Conservation (phyloP, 139 green algal genomes). For the Asterochloris sp. region DNA sequence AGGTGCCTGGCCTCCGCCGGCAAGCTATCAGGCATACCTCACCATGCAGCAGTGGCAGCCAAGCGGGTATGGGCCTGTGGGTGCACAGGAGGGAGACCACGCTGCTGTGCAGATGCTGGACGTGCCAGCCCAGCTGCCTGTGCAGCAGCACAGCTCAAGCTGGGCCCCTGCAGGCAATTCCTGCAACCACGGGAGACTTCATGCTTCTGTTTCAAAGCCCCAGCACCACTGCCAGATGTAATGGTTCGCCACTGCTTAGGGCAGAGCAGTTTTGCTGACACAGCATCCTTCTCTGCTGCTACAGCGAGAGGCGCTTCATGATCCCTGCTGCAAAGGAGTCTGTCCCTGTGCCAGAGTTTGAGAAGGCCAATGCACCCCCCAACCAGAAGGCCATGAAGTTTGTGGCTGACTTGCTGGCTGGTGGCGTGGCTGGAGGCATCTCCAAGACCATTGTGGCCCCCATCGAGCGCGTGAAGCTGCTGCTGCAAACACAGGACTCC, state of each 20-base stretch:
- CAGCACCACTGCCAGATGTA: not conserved
- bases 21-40: no score
- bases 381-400: slow-evolving; percentile 45
- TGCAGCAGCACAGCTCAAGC: no score
- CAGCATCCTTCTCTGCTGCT: not conserved
- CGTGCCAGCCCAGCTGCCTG: no score
- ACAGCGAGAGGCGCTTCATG: slow-evolving; percentile 22
- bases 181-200: no score
- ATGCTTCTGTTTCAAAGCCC: not conserved
- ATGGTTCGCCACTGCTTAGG: no score
- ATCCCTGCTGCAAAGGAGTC: slow-evolving; percentile 22
- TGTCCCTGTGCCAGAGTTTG: not conserved
- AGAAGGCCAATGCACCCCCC: slow-evolving; percentile 1
- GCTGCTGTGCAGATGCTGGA: no score
- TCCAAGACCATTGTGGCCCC: slow-evolving; percentile 94
- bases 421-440: slow-evolving; percentile 77
- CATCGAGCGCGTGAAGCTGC: slow-evolving; percentile 98
- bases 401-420: slow-evolving; percentile 66
- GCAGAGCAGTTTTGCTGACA: not conserved
- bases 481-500: slow-evolving; percentile 87
- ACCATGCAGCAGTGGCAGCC: no score
- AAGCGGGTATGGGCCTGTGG: no score
- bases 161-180: no score
- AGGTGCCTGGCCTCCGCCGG: no score
- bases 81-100: no score